Base-by-base conservation (phyloP, 2,329 filamentous ascomycete species). In the Pseudogymnoascus sp. region DNA sequence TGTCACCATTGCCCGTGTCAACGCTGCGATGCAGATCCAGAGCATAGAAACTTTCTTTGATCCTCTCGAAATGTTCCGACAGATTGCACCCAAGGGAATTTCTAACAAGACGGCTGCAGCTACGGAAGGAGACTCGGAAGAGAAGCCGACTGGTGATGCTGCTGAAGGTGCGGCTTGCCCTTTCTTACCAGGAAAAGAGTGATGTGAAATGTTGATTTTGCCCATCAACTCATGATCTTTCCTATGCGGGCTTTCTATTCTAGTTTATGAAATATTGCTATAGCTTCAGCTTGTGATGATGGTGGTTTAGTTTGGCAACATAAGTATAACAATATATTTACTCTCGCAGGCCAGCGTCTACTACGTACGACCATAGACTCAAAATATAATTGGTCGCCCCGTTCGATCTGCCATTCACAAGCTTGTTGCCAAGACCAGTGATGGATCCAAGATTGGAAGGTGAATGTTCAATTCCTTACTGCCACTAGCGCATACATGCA, bases 11-110 rank as follows among this genome's bases (percentile, higher is more conserved):
- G 86, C 85, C 9, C 77, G 77, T 18, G 80, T 88, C 5, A 83
- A 87, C 66, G 81, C 83, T 12, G 78, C 80, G 63, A 72, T 87
- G 41, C 80, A 83, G 62, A 72, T 88, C 2, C 77, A 82, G 65
- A 75, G 74, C 15, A 75, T 88, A 3, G 82, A 87, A 63, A 84
- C 83, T 0, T 88, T 82, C 79, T 87, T 85, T 65, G 85, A 88
- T 67, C 82, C 85, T 0, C 73, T 86, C 68, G 79, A 84, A 39
- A 85, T 88, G 83, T 88, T 88, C 68, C 75, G 82, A 4, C 84
- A 87, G 73, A 87, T 88, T 58, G 78, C 78, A 1, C 77, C 78
- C 0, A 67, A 76, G 12, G 78, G 79, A 3, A 59, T 43, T n/a
- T 14, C 11, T 5, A 11, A 8, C 58, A 38, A 59, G 20, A 25